phyloP scores from a whole-genome alignment of 2,329 filamentous ascomycete genomes.

The Cladosporium sp. region DNA sequence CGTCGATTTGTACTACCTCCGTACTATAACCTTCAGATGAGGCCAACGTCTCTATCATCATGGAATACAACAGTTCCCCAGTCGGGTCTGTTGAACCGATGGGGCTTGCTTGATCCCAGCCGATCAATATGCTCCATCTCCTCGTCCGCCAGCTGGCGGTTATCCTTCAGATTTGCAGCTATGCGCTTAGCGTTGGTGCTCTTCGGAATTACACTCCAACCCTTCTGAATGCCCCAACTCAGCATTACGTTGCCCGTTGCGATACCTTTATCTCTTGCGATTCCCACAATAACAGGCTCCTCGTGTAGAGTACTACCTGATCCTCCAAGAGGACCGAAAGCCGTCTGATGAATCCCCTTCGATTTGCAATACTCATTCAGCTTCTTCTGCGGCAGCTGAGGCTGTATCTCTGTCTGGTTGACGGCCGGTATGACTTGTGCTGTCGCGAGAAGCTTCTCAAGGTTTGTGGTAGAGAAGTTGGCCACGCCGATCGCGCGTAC shows the following conservation, averaged over 20 bases:
- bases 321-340: conserved; percentile 15
- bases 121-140: conserved; percentile 20
- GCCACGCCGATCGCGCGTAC: conserved; percentile 18
- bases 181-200: conserved; percentile 15
- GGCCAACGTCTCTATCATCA: conserved; percentile 25
- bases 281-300: conserved; percentile 10
- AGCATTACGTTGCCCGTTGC: conserved; percentile 9
- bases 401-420: conserved; percentile 18
- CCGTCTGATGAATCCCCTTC: conserved; percentile 17
- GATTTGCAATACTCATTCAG: conserved; percentile 11
- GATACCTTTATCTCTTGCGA: conserved; percentile 15
- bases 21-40: neutral
- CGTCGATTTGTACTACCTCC: neutral
- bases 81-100: conserved; percentile 45
- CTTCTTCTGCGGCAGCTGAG: conserved; percentile 14
- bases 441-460: conserved; percentile 15
- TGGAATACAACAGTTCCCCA: conserved; percentile 45
- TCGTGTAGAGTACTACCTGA: conserved; percentile 15
- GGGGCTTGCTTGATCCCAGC: conserved; percentile 34
- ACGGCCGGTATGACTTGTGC: conserved; percentile 17
- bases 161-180: conserved; percentile 14
- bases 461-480: conserved; percentile 16
- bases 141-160: conserved; percentile 21
- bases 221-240: conserved; percentile 13
- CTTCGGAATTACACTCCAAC: conserved; percentile 11